Evolutionary conservation across 1,284 basidiomycete genomes (phyloP), one percentile per base, ranked within the genome.

Genomic region (Irpex lacteus): DNA sequence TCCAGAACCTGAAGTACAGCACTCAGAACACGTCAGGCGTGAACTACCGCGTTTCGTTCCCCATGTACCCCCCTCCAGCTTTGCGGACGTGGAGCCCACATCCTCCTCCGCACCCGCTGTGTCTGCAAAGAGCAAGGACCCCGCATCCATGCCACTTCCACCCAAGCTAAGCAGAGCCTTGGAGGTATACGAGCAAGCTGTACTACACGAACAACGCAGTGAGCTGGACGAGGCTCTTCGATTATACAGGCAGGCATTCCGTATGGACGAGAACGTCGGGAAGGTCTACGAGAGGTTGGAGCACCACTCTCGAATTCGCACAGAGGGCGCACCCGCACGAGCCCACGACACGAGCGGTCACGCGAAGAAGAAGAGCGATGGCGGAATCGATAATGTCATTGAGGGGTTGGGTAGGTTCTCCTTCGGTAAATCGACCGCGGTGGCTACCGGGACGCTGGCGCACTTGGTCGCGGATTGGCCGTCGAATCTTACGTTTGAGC

Each of bases 181-280:
- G 44, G 82, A 82, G 15, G 71, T 88, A 6, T 96, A 96, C 73
- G 77, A 83, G 19, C 80, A 77, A 40, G 94, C 94, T 3, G 83
- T 94, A 32, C 80, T 85, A 59, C 80, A 84, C 62, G 94, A 96
- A 75, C 89, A 92, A 71, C 76, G 77, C 47, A 87, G 93, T 50
- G 80, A 90, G 65, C 80, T 94, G 50, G 89, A 93, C 68, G 85
- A 89, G 38, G 94, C 94, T 6, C 75, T 95, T 5, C 73, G 75
- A 26, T 77, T 94, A 2, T 96, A 96, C 71, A 85, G 91, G 9
- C 84, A 85, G 61, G 92, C 93, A 1, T 95, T 95, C 75, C 85
- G 88, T 63, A 77, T 91, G 72, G 85, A 95, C 62, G 73, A 86
- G 21, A 78, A 89, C 65, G 88, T 92, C 54, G 90, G 92, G 71